These are phyloP conservation scores for Neurospora sublineolata DNA, from an alignment of 495 filamentous ascomycete genomes.

Conservation along the genomic window DNA sequence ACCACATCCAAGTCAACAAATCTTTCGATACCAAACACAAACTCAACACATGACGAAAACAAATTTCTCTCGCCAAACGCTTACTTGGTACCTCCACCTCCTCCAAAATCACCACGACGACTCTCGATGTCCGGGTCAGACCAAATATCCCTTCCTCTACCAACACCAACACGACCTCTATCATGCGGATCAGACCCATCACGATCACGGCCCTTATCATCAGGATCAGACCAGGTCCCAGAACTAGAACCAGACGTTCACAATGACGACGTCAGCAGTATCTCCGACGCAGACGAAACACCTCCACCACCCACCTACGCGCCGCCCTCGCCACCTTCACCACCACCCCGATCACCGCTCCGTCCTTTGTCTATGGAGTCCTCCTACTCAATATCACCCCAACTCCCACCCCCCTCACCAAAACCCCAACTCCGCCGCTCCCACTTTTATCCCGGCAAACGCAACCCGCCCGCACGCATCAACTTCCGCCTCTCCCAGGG, in stretches of 20 bases:
- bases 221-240: background rate
- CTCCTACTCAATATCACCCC: background rate
- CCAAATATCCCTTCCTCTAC: background rate
- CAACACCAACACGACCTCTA: background rate
- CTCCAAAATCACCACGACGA: background rate
- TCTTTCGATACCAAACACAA: background rate
- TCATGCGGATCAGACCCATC: background rate
- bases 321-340: background rate
- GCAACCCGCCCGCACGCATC: background rate
- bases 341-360: background rate
- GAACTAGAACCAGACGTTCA: background rate
- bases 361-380: background rate
- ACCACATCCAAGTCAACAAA: background rate
- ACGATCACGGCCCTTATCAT: background rate
- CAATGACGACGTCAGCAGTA: background rate
- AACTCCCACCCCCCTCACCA: background rate
- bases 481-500: background rate
- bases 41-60: background rate
- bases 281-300: background rate
- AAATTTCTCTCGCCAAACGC: background rate
- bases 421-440: background rate
- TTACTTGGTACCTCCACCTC: background rate
- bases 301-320: background rate
- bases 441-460: background rate
- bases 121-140: background rate